These are phyloP conservation scores for Solanum sparsipilum DNA, from an alignment of 257 asterid species.

Conservation along the genomic window DNA sequence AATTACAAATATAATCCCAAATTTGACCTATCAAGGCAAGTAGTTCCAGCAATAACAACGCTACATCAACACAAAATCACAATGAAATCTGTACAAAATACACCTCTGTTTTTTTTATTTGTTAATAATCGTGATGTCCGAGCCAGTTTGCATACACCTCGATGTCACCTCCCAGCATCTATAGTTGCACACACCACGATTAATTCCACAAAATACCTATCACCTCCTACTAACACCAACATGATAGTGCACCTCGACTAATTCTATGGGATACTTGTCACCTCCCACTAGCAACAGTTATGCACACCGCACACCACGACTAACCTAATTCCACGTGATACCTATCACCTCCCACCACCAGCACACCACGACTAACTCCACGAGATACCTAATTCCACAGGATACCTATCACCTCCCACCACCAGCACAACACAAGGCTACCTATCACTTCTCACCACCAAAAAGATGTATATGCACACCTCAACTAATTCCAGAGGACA, in stretches of 20 bases:
- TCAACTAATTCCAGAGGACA: neutral
- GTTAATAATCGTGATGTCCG: neutral
- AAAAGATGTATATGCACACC: neutral
- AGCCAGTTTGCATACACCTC: neutral
- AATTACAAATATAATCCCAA: neutral
- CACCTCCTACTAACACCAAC: neutral
- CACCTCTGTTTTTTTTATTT: neutral
- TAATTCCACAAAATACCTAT: neutral
- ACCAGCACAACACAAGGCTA: neutral
- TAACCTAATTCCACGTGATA: neutral
- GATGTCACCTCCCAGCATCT: neutral
- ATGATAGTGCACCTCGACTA: neutral
- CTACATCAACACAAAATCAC: neutral
- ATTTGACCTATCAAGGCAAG: neutral
- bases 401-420: neutral
- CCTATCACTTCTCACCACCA: neutral
- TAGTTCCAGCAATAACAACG: neutral
- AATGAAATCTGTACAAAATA: neutral
- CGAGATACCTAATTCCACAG: neutral
- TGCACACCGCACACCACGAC: neutral
- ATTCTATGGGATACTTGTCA: neutral
- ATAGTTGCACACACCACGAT: neutral
- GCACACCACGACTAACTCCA: neutral
- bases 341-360: neutral
- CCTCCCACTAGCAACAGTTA: neutral